These are phyloP conservation scores for Suillus paluster DNA, from an alignment of 768 basidiomycete species.

Conservation along the genomic window DNA sequence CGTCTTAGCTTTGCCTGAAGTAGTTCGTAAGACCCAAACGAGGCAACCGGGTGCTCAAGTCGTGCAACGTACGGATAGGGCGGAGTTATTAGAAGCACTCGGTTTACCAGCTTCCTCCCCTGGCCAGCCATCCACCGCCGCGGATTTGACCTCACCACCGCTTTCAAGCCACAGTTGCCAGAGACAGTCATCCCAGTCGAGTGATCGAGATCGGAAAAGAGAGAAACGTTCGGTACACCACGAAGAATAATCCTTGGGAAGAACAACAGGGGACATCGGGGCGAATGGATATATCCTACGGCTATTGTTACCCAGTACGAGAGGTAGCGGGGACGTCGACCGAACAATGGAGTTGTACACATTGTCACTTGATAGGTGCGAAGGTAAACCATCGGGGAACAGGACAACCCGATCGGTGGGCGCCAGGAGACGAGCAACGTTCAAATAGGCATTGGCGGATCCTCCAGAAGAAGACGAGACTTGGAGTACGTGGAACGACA, in stretches of 20 bases:
- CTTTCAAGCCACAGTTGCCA: conserved; percentile 67
- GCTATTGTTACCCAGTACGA: conserved; percentile 33
- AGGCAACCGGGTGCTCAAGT: not conserved
- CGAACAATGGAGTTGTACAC: conserved; percentile 18
- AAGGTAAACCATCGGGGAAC: conserved; percentile 51
- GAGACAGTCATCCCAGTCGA: conserved; percentile 68
- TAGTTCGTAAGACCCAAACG: conserved; percentile 3
- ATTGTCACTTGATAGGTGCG: conserved; percentile 24
- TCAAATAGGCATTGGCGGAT: conserved; percentile 59
- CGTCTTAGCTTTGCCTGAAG: conserved; percentile 45
- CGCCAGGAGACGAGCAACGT: conserved; percentile 66
- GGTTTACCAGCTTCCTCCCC: not conserved
- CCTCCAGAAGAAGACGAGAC: conserved; percentile 38
- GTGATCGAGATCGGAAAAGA: conserved; percentile 44
- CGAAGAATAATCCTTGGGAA: conserved; percentile 46
- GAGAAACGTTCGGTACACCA: conserved; percentile 70
- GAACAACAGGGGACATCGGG: conserved; percentile 49
- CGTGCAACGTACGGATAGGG: conserved; percentile 1
- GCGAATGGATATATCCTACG: conserved; percentile 43
- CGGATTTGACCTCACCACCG: conserved; percentile 41
- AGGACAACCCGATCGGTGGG: conserved; percentile 51
- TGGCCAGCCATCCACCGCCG: not conserved
- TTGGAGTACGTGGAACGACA: conserved; percentile 53
- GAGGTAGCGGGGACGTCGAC: conserved; percentile 19
- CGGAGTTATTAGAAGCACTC: not conserved